phyloP scores from a whole-genome alignment of 441 rosid genomes.

The Syzygium syzygioides region DNA sequence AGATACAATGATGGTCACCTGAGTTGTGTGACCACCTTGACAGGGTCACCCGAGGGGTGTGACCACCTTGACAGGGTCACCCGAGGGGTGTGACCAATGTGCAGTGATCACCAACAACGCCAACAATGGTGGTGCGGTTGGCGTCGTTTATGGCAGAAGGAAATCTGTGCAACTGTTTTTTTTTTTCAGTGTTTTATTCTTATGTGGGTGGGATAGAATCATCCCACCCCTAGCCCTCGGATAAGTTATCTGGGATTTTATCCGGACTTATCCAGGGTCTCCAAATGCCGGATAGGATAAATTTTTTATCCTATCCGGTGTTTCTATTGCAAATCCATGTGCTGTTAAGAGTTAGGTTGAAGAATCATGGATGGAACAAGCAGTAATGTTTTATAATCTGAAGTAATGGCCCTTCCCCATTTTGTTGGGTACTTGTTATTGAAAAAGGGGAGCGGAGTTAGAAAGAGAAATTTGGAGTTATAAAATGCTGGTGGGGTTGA shows the following conservation, averaged over 20 bases:
- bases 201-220: neutral
- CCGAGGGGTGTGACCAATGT: neutral
- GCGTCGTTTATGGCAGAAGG: neutral
- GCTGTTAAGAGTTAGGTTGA: neutral
- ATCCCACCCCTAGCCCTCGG: neutral
- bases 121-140: neutral
- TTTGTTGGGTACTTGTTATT: neutral
- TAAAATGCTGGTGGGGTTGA: neutral
- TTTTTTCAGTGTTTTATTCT: neutral
- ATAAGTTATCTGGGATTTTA: neutral
- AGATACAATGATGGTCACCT: neutral
- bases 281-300: neutral
- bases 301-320: neutral
- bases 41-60: neutral
- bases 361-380: neutral
- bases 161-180: neutral
- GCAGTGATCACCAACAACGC: neutral
- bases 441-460: neutral
- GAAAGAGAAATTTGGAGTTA: neutral
- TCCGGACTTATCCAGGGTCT: neutral
- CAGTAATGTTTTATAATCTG: neutral
- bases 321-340: neutral
- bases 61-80: neutral
- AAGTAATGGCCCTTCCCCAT: neutral
- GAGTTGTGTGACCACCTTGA: neutral